phyloP scores from a whole-genome alignment of 2,329 filamentous ascomycete species.

The Paradendryphiella salina region DNA sequence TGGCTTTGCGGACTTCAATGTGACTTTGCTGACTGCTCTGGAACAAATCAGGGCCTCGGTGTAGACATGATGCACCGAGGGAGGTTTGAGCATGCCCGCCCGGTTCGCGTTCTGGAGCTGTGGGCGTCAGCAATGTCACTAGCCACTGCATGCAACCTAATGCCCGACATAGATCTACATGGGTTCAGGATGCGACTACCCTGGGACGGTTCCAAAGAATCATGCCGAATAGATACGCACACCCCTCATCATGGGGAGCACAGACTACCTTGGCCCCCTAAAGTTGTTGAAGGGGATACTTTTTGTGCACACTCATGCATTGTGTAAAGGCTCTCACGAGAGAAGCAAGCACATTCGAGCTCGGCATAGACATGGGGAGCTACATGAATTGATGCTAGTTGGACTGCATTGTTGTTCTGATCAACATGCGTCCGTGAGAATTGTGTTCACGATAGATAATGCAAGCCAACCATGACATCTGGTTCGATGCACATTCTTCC shows the following conservation, averaged over 20 bases:
- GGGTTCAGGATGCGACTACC: not conserved
- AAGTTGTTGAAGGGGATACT: slow-evolving; percentile 6
- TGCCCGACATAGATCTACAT: not conserved
- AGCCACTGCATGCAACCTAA: not conserved
- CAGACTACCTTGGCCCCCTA: not conserved
- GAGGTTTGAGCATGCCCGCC: not conserved
- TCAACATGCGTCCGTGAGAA: not conserved
- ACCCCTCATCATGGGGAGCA: not conserved
- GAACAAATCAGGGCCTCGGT: not conserved
- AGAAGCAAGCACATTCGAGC: slow-evolving; percentile 9
- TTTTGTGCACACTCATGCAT: slow-evolving; percentile 2
- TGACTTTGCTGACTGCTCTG: not conserved
- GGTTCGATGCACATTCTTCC: slow-evolving; percentile 5
- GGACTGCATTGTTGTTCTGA: not conserved
- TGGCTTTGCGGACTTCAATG: not conserved
- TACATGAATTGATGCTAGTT: not conserved
- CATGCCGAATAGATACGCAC: not conserved
- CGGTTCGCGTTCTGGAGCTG: not conserved
- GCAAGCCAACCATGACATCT: not conserved
- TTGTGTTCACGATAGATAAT: not conserved
- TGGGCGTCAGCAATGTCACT: not conserved
- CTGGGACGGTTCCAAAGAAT: not conserved
- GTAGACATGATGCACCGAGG: not conserved
- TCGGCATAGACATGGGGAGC: not conserved
- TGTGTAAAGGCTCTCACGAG: not conserved